Evolutionary conservation across 805 yeast species (phyloP), one percentile per base, ranked within the genome.

Genomic region (Cyberlindnera petersonii): DNA sequence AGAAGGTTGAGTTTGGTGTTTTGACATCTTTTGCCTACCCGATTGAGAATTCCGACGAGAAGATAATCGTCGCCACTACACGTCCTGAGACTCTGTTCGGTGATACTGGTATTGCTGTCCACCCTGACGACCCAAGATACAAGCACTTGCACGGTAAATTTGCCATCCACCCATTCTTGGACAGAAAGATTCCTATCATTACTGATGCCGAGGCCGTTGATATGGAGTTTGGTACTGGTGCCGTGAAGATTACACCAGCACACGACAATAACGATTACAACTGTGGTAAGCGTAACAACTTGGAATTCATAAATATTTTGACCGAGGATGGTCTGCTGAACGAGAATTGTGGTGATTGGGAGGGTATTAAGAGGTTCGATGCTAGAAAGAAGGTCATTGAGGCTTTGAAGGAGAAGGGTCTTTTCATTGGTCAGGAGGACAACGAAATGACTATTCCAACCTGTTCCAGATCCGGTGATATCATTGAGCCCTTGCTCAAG

Each of bases 151-250:
- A 93, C 60, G 98, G 98, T 46, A 87, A 89, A 64, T 86, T 70
- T 61, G 93, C 85, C 45, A 64, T 77, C 51, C 98, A 93, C 67
- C 98, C 98, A 46, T 85, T 93, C 66, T 66, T 86, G 56, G 85
- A 83, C 59, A 82, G 87, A 62, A 71, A 77, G 58, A 64, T 93
- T 38, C 98, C 98, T 50, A 86, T 93, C 58, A 69, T 93, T 46
- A 78, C 88, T 37, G 98, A 93, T 62, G 61, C 80, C 27, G 95
- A 86, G 65, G 93, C 97, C 28, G 98, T 93, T 49, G 98, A 93
- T 65, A 93, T 93, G 98, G 95, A 86, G 64, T 93, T 93, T 53
- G 98, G 98, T 75, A 93, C 98, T 47, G 98, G 98, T 82, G 98
- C 98, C 34, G 98, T 93, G 47, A 93, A 93, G 69, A 93, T 93